Evolutionary conservation across 2,329 filamentous ascomycete species (phyloP), one percentile per base, ranked within the genome.

Genomic region (Monosporascus sp.): DNA sequence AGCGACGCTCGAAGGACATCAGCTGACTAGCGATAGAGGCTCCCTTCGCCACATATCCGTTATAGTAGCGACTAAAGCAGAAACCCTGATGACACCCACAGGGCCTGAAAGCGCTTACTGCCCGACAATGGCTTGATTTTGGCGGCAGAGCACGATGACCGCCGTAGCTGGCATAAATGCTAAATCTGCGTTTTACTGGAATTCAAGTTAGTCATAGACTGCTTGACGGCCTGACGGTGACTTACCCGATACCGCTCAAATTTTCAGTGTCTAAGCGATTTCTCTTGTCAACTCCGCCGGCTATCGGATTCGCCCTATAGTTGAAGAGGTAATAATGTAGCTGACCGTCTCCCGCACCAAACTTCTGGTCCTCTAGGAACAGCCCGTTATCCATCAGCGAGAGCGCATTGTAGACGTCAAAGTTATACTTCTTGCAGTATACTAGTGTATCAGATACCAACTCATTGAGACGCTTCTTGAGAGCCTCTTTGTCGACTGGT

Each of bases 291-390:
- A 97, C 85, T 22, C 94, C 94, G 48, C 94, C 92, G 1, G 83
- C 76, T 64, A 99, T 88, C n/a, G 86, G 85, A 55, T 89, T 86
- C 14, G 90, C 89, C 53, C 90, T 85, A 77, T 97, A 99, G 74
- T 99, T 99, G 80, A 95, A 99, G 35, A 99, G 78, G 72, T 99
- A 99, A 74, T 92, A 99, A 72, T 99, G 91, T 63, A 99, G 78
- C 70, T 94, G 90, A 47, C 94, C 94, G 69, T 99, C 94, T 35
- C 94, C 94, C 5, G 88, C 86, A 45, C 93, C 94, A 65, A 97
- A 99, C 72, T 96, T 96, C 67, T 97, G 90, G 61, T 97, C 81
- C 67, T 93, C 87, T 6, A 99, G 79, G 81, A 99, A 97, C 20
- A 97, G 80, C 1, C 85, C 88, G 70, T 99, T 99, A 72, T 99